Conservation (phyloP, 176 grass and related monocot species). For the Avena atlantica region DNA sequence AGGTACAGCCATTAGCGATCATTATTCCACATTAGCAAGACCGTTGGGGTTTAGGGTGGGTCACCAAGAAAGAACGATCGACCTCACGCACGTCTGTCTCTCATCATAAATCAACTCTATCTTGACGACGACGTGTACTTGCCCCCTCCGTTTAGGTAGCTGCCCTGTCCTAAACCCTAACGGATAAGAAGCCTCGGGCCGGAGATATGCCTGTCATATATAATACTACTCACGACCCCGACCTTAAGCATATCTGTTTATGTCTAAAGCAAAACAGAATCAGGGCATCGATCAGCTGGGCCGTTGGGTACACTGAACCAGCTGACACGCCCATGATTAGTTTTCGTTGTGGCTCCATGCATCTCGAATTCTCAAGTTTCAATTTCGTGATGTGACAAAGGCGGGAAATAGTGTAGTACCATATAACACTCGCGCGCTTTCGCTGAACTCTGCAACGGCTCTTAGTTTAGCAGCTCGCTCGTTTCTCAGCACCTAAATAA, state of each 20-base stretch:
- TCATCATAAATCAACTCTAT: not conserved
- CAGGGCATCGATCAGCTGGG: not conserved
- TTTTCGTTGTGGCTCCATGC: not conserved
- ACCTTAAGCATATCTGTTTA: not conserved
- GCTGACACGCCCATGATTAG: not conserved
- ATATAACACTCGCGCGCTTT: not conserved
- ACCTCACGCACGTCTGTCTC: not conserved
- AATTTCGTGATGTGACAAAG: not conserved
- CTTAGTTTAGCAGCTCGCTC: not conserved
- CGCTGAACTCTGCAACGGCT: not conserved
- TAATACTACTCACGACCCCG: not conserved
- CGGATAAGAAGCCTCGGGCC: not conserved
- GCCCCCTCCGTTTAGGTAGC: not conserved
- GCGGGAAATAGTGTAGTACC: not conserved
- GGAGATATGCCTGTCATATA: not conserved
- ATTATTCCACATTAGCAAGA: not conserved
- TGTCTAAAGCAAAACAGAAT: not conserved
- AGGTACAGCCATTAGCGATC: not conserved
- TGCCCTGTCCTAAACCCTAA: not conserved
- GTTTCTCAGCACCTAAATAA: not conserved
- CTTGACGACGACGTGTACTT: not conserved
- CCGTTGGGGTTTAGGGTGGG: slow-evolving; percentile 27
- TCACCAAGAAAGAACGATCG: slow-evolving; percentile 27
- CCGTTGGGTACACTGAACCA: not conserved
- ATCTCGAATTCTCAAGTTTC: not conserved